Base-by-base conservation (phyloP, 78 protist species). In the Polysphondylium violaceum region DNA sequence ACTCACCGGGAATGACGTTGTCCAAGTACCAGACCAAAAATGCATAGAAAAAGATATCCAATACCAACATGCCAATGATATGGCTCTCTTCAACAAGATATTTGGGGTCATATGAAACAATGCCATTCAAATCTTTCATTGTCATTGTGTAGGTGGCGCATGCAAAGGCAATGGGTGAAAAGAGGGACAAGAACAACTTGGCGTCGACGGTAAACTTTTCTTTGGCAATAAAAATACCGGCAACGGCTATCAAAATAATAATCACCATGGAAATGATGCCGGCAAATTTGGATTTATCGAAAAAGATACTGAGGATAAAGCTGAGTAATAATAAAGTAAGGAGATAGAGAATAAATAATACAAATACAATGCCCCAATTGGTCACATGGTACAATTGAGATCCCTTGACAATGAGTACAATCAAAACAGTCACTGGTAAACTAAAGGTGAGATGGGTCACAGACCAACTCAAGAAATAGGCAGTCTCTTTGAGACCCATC, bases 1-100 rank as follows among this genome's bases (percentile, higher is more conserved):
- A 87, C 50, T 63, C 74, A 0, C 56, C 29, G 25, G 83, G 55
- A 12, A 75, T n/a, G 2, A 74, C 73, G 8, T 87, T 76, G 50
- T 50, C 74, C 4, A 87, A 64, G 55, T 87, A 87, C 86, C 85
- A 87, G 27, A 56, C 12, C 12, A 87, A 36, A 27, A 76, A 38
- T n/a, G 43, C 16, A 67, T 87, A 87, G 17, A 87, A 38, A 16
- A 74, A 12, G 29, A 76, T 59, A 55, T 87, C 72, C 1, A 87
- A 36, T 2, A 87, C 19, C 1, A 87, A 31, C 83, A 75, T 63
- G 36, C 87, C 93, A 53, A 74, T 61, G 0, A 87, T 27, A 16
- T 59, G 67, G 3, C 2, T 33, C 9, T 50, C 81, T 23, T 19
- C 11, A n/a, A 55, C 5, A 2, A 55, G 0, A 23, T 53, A 25